Conservation (phyloP, 306 rosid species). For the Prinsepia uniflora region DNA sequence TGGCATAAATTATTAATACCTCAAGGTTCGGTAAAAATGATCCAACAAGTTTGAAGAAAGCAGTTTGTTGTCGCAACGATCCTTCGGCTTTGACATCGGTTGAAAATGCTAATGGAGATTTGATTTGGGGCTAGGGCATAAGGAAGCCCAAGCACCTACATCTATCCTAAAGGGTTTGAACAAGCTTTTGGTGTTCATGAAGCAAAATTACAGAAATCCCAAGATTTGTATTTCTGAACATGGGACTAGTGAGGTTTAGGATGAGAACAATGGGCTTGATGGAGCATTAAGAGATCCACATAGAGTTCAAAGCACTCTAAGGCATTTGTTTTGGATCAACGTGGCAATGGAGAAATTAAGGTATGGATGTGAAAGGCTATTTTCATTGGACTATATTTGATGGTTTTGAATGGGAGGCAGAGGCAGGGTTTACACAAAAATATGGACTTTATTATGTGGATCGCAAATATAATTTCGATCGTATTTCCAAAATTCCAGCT, state of each 20-base stretch:
- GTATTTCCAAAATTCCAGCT: background rate
- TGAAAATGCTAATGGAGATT: background rate
- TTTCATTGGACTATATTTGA: background rate
- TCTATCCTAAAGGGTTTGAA: background rate
- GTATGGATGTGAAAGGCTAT: background rate
- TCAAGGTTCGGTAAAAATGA: background rate
- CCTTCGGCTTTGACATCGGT: background rate
- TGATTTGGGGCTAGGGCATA: background rate
- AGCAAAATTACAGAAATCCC: background rate
- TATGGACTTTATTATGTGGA: background rate
- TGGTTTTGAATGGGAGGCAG: background rate
- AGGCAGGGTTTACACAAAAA: background rate
- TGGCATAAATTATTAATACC: background rate
- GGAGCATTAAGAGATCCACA: background rate
- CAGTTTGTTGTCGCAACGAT: background rate
- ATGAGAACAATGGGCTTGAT: background rate
- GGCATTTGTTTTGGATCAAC: background rate
- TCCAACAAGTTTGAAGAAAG: background rate
- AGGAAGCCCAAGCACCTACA: background rate
- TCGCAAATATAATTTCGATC: background rate
- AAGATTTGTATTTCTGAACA: background rate
- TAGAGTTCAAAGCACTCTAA: background rate
- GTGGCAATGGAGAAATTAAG: background rate
- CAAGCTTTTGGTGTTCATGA: background rate
- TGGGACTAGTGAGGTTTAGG: background rate